phyloP scores from a whole-genome alignment of 495 filamentous ascomycete species.

The Xylaria palmicola region DNA sequence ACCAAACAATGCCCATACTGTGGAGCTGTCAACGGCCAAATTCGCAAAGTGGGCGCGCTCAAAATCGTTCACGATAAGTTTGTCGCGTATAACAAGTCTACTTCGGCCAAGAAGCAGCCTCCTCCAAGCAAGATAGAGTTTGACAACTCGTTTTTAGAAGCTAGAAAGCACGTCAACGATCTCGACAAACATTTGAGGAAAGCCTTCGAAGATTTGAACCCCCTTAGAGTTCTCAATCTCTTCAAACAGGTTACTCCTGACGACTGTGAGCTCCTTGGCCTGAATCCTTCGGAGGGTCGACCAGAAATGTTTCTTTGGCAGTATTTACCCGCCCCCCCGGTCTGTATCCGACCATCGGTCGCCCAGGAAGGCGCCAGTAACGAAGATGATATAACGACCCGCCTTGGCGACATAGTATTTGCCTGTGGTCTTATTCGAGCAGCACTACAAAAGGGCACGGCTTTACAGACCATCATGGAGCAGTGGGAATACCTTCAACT shows the following conservation, averaged over 20 bases:
- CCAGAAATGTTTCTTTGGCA: slow-evolving; percentile 99
- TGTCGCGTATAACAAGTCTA: slow-evolving; percentile 79
- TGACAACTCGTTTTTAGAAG: slow-evolving; percentile 77
- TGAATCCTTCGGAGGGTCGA: slow-evolving; percentile 81
- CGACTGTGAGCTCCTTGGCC: slow-evolving; percentile 88
- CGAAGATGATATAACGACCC: slow-evolving; percentile 94
- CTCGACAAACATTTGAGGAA: slow-evolving; percentile 88
- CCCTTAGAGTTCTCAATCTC: slow-evolving; percentile 80
- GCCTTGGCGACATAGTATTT: slow-evolving; percentile 88
- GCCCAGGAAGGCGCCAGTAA: slow-evolving; percentile 87
- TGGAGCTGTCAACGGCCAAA: slow-evolving; percentile 75
- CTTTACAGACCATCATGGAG: slow-evolving; percentile 89
- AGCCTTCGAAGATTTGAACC: slow-evolving; percentile 91
- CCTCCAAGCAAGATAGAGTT: slow-evolving; percentile 78
- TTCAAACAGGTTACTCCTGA: slow-evolving; percentile 81
- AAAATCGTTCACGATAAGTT: slow-evolving; percentile 96
- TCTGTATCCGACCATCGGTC: slow-evolving; percentile 91
- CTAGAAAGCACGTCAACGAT: slow-evolving; percentile 69
- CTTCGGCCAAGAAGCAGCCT: slow-evolving; percentile 74
- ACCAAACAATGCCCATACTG: slow-evolving; percentile 74
- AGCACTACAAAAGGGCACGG: slow-evolving; percentile 74
- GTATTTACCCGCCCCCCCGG: slow-evolving; percentile 87
- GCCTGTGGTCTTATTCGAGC: slow-evolving; percentile 80
- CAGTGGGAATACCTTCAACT: slow-evolving; percentile 97
- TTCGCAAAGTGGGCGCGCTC: slow-evolving; percentile 81